Evolutionary conservation across 306 rosid genomes (phyloP).

Genomic region (Purshia tridentata): DNA sequence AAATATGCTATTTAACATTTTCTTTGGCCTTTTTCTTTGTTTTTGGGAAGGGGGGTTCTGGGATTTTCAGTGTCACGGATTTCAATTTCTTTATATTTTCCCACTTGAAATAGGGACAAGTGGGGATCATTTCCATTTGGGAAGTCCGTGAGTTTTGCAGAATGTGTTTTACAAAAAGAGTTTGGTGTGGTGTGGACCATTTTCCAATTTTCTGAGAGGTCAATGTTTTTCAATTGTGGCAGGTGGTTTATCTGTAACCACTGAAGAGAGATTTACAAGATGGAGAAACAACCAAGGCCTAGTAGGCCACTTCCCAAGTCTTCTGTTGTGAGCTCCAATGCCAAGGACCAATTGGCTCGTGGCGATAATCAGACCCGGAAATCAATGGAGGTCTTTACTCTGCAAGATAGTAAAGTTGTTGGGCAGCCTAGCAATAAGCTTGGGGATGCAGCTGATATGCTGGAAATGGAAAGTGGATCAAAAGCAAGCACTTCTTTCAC

Average conservation of each 20-base stretch:
- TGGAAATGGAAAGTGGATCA: neutral
- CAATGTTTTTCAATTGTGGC: neutral
- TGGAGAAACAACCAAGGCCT: conserved; percentile 50
- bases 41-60: neutral
- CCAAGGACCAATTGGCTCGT: conserved; percentile 24
- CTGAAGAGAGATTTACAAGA: neutral
- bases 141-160: neutral
- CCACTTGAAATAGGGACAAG: neutral
- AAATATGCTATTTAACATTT: neutral
- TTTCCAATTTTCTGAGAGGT: neutral
- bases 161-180: neutral
- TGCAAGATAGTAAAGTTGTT: conserved; percentile 19
- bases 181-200: neutral
- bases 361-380: conserved; percentile 22
- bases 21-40: neutral
- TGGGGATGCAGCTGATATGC: neutral
- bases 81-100: too few relatives aligned
- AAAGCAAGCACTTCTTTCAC: conserved; percentile 23
- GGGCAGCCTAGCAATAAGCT: conserved; percentile 7
- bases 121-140: neutral
- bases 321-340: conserved; percentile 6
- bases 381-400: conserved; percentile 29
- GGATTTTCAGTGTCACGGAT: too few relatives aligned
- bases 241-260: conserved; percentile 1
- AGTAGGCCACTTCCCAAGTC: neutral